Evolutionary conservation across 345 rosid species (phyloP).

Genomic region (Hypericum perforatum): DNA sequence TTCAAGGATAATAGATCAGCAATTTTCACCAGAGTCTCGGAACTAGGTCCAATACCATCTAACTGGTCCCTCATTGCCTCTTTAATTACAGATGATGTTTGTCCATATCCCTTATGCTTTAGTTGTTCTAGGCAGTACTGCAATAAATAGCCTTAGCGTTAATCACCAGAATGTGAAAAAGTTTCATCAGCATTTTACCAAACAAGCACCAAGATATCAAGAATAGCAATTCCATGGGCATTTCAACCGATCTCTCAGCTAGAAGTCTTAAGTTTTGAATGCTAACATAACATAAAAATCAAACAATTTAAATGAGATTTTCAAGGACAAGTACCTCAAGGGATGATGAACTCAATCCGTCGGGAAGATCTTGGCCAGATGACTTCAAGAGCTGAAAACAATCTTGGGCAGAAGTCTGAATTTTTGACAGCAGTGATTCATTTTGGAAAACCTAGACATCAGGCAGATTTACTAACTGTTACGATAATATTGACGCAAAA

Average conservation of each 20-base stretch:
- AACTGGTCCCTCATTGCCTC: constrained; percentile 52
- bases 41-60: constrained; percentile 46
- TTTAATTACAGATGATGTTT: constrained; percentile 46
- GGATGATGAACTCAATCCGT: constrained; percentile 55
- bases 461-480: constrained; percentile 13
- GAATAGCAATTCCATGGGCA: neutral
- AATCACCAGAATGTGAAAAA: constrained; percentile 9
- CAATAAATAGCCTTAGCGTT: constrained; percentile 24
- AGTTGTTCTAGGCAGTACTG: constrained; percentile 65
- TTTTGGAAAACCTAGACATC: constrained; percentile 56
- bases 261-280: neutral
- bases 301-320: constrained; percentile 5
- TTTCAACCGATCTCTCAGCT: neutral
- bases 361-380: constrained; percentile 37
- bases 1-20: constrained; percentile 62
- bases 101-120: constrained; percentile 45
- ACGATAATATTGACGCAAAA: neutral
- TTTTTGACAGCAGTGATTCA: constrained; percentile 60
- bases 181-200: neutral
- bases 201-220: no score
- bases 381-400: constrained; percentile 52
- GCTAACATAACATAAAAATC: constrained; percentile 9
- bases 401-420: constrained; percentile 45
- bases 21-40: constrained; percentile 59
- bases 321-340: constrained; percentile 52